Evolutionary conservation across 2,329 filamentous ascomycete genomes (phyloP), one percentile per base, ranked within the genome.

Genomic region (Ophiostoma sp.): DNA sequence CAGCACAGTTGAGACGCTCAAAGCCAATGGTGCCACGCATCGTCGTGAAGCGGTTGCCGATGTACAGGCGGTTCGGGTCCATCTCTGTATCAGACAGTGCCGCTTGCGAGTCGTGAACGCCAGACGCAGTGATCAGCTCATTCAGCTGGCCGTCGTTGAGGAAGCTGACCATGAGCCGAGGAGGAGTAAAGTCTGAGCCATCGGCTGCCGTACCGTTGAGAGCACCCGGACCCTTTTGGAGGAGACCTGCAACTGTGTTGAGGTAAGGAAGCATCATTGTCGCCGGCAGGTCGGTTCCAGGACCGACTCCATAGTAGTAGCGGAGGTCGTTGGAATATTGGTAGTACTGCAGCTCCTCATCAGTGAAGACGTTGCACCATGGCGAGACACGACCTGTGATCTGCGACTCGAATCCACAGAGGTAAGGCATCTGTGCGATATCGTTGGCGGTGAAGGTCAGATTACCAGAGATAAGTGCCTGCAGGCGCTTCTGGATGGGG

Each of bases 391-490:
- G 82, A 0, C 90, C 90, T 0, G 84, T 88, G 75, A 92, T 91
- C 77, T 92, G 90, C 2, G 87, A 89, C 77, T 93, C 91, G 74
- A 91, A 93, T 3, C 89, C 91, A 76, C 91, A 93, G n/a, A 92
- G 83, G 76, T 92, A 92, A 0, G 90, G 89, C 69, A 92, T 89
- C 61, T 74, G 75, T 8, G 69, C 33, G 42, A 74, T 55, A 73
- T 92, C 88, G 1, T 80, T 81, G 45, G 42, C 3, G 5, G 75
- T 76, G 22, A 92, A 83, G 0, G 85, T 85, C 45, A 92, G 84
- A 52, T 85, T 82, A 1, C 90, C 89, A 0, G 80, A 77, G 42
- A 91, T 84, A 45, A 88, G 78, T 6, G 80, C 74, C 76, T 90
- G 87, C 64, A 92, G 81, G 3, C 90, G 86, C 31, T 83, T 80